These are phyloP conservation scores for Chenopodium suecicum DNA, from an alignment of 148 eudicot species.

Conservation along the genomic window DNA sequence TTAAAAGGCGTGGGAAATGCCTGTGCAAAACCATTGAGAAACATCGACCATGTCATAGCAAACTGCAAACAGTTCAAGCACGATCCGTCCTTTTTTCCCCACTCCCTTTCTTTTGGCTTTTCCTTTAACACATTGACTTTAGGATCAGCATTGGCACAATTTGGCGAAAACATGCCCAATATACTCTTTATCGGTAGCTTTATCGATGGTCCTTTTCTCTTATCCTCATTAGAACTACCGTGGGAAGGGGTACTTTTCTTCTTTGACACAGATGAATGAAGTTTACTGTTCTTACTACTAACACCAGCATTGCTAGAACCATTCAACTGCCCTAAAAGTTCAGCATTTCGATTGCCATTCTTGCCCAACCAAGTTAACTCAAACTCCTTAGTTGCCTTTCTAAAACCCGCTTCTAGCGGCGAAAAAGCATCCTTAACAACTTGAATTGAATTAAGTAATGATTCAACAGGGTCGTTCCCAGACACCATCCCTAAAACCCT, in stretches of 20 bases:
- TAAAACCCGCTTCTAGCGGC: slow-evolving; percentile 68
- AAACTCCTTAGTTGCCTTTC: slow-evolving; percentile 72
- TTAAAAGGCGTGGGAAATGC: slow-evolving; percentile 60
- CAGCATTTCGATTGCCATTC: slow-evolving; percentile 29
- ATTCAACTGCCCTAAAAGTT: slow-evolving; percentile 27
- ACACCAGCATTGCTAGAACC: slow-evolving; percentile 19
- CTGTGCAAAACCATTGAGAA: slow-evolving; percentile 66
- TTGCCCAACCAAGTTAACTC: slow-evolving; percentile 72
- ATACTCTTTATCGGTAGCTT: slow-evolving; percentile 59
- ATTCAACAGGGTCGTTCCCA: slow-evolving; percentile 69
- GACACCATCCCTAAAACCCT: slow-evolving; percentile 53
- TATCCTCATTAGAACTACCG: slow-evolving; percentile 46
- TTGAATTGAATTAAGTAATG: slow-evolving; percentile 67
- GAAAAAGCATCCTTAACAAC: slow-evolving; percentile 59
- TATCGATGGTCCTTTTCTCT: slow-evolving; percentile 48
- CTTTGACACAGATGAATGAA: slow-evolving; percentile 28
- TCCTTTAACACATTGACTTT: slow-evolving; percentile 33
- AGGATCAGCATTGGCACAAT: slow-evolving; percentile 35
- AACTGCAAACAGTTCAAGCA: slow-evolving; percentile 75
- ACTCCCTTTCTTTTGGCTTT: slow-evolving; percentile 42
- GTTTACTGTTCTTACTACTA: slow-evolving; percentile 28
- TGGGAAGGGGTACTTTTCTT: slow-evolving; percentile 31
- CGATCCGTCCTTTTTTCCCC: slow-evolving; percentile 43
- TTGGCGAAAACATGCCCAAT: slow-evolving; percentile 46
- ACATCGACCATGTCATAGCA: slow-evolving; percentile 68